phyloP scores from a whole-genome alignment of 805 yeast species.

The Teunomyces barrocoloradensis region DNA sequence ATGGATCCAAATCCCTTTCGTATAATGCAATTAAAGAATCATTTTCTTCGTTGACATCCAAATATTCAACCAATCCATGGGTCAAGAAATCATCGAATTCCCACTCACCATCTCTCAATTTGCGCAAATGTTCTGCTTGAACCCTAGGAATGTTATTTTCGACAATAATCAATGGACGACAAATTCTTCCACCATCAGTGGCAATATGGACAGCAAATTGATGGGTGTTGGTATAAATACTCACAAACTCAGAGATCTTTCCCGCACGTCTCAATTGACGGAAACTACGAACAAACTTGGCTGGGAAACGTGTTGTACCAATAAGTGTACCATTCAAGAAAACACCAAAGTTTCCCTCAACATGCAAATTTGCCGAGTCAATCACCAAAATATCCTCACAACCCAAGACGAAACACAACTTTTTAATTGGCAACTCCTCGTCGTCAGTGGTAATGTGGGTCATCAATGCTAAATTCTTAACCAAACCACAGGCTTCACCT shows the following conservation, averaged over 20 bases:
- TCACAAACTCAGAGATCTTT: slow-evolving; percentile 82
- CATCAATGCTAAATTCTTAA: slow-evolving; percentile 94
- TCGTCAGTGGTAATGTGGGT: slow-evolving; percentile 98
- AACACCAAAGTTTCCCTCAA: slow-evolving; percentile 76
- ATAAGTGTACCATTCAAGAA: slow-evolving; percentile 91
- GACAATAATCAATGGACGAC: slow-evolving; percentile 93
- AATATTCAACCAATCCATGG: slow-evolving; percentile 86
- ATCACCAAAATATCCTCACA: slow-evolving; percentile 81
- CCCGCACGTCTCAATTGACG: slow-evolving; percentile 81
- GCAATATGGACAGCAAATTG: slow-evolving; percentile 95
- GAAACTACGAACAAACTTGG: slow-evolving; percentile 75
- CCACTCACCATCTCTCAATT: slow-evolving; percentile 66
- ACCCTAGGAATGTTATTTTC: slow-evolving; percentile 71
- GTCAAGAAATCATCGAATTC: slow-evolving; percentile 87
- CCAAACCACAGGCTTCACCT: slow-evolving; percentile 99
- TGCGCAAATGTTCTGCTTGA: slow-evolving; percentile 62
- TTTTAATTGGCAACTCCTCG: slow-evolving; percentile 84
- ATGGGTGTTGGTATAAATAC: slow-evolving; percentile 85
- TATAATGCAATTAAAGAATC: slow-evolving; percentile 36
- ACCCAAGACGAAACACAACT: slow-evolving; percentile 77
- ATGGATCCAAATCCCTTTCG: slow-evolving; percentile 57
- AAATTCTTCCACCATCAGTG: slow-evolving; percentile 97
- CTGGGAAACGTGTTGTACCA: slow-evolving; percentile 86
- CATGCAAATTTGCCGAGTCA: slow-evolving; percentile 80
- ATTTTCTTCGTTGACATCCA: slow-evolving; percentile 64